A percentile compares a stretch with the other conserved stretches of the same genome.
Evolutionary conservation across 371 early-diverging fungal genomes (phyloP).

Genomic region (Dinochytrium kinnereticum): DNA sequence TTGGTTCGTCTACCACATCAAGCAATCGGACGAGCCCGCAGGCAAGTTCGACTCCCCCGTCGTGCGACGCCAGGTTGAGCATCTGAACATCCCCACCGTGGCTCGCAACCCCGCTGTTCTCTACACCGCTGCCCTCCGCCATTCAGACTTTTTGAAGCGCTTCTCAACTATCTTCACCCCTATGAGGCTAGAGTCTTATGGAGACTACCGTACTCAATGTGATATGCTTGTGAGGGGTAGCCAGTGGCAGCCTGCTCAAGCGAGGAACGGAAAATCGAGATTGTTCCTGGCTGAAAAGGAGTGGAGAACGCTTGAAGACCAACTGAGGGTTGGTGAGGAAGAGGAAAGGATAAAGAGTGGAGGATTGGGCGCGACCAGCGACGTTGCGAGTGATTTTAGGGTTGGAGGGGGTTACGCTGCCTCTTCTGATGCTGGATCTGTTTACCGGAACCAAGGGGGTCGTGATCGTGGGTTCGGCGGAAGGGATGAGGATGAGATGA

Average conservation of each 20-base stretch:
- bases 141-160: conserved; percentile 72
- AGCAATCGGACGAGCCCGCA: conserved; percentile 68
- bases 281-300: conserved; percentile 74
- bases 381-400: conserved; percentile 12
- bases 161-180: conserved; percentile 52
- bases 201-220: conserved; percentile 46
- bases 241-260: conserved; percentile 71
- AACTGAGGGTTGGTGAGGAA: conserved; percentile 40
- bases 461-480: not conserved
- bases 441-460: conserved; percentile 1
- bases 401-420: conserved; percentile 25
- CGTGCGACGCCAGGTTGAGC: conserved; percentile 64
- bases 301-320: conserved; percentile 75
- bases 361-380: conserved; percentile 2
- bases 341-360: conserved; percentile 20
- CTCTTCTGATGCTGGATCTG: conserved; percentile 19
- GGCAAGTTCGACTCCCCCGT: conserved; percentile 60
- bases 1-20: conserved; percentile 86
- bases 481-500: conserved; percentile 13
- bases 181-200: conserved; percentile 14
- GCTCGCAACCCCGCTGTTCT: conserved; percentile 53
- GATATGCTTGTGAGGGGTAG: conserved; percentile 63
- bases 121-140: conserved; percentile 66
- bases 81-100: conserved; percentile 59
- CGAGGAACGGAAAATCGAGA: conserved; percentile 69